Evolutionary conservation across 768 basidiomycete species (phyloP).

Genomic region (Saitozyma podzolica): DNA sequence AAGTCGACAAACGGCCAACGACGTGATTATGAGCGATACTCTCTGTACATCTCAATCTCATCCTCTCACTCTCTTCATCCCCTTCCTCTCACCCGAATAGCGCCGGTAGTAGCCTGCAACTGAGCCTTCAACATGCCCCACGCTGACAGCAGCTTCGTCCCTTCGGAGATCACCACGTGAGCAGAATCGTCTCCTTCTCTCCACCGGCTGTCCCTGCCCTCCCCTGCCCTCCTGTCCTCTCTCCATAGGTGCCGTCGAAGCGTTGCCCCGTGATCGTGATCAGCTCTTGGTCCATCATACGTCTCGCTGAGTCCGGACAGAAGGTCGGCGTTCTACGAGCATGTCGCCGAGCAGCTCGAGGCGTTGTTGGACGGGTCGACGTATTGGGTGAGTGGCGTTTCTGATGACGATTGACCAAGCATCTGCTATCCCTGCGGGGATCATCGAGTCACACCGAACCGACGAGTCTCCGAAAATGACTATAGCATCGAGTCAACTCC

Average conservation of each 20-base stretch:
- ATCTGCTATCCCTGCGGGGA: neutral
- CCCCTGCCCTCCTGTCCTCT: neutral
- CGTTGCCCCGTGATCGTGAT: neutral
- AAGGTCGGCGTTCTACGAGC: slow-evolving; percentile 77
- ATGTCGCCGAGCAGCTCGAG: slow-evolving; percentile 67
- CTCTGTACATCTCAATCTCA: too few species aligned
- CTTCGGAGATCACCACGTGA: slow-evolving; percentile 62
- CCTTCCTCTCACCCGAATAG: too few species aligned
- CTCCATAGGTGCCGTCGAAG: neutral
- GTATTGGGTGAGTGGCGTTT: slow-evolving; percentile 68
- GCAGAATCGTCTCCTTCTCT: slow-evolving; percentile 11
- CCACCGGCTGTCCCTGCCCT: neutral
- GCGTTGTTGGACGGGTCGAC: slow-evolving; percentile 66
- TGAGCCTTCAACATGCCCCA: slow-evolving; percentile 67
- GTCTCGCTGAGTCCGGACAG: slow-evolving; percentile 28
- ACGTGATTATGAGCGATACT: too few species aligned
- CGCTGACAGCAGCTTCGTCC: slow-evolving; percentile 75
- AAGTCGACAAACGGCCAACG: too few species aligned
- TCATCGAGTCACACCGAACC: too few species aligned
- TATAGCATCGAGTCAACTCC: too few species aligned
- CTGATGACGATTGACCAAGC: neutral
- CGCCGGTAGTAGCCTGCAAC: neutral
- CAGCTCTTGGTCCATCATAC: too few species aligned
- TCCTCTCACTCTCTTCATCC: too few species aligned
- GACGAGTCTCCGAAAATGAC: too few species aligned